Conservation (phyloP, 2,329 filamentous ascomycete species). For the Niveomyces coronatus region DNA sequence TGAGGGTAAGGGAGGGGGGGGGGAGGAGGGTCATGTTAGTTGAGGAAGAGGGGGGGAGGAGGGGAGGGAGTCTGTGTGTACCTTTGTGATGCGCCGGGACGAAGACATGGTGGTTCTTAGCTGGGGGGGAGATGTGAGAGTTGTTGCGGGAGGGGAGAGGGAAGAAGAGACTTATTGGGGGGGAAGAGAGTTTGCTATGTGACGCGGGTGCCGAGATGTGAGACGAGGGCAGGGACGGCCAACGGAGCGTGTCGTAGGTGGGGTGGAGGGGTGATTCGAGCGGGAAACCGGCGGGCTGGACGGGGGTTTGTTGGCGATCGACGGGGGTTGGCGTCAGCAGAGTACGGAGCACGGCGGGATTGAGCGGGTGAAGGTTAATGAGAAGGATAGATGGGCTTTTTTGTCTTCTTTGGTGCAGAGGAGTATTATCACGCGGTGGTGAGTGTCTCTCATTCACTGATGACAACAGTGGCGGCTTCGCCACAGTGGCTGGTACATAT, state of each 20-base stretch:
- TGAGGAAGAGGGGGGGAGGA: neutral
- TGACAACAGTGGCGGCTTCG: no score
- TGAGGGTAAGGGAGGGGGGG: slow-evolving; percentile 20
- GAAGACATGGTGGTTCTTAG: slow-evolving; percentile 23
- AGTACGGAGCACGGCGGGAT: no score
- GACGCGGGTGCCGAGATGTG: neutral
- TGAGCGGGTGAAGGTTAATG: no score
- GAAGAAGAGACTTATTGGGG: neutral
- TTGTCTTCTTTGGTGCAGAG: no score
- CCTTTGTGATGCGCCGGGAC: slow-evolving; percentile 36
- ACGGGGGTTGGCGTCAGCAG: no score
- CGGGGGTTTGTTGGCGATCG: no score
- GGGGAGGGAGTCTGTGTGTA: slow-evolving; percentile 14
- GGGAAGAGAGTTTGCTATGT: no score
- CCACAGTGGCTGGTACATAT: no score
- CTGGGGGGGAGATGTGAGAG: slow-evolving; percentile 1
- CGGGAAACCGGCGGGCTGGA: no score
- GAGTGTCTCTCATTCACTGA: no score
- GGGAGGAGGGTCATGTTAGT: neutral
- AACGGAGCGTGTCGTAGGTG: neutral
- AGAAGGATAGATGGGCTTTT: no score
- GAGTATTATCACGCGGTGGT: no score
- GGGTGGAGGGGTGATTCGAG: neutral
- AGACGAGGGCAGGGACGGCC: neutral
- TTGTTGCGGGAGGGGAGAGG: neutral